Evolutionary conservation across 2,329 filamentous ascomycete species (phyloP), one percentile per base, ranked within the genome.

Genomic region (Calonectria pseudoreteaudii): DNA sequence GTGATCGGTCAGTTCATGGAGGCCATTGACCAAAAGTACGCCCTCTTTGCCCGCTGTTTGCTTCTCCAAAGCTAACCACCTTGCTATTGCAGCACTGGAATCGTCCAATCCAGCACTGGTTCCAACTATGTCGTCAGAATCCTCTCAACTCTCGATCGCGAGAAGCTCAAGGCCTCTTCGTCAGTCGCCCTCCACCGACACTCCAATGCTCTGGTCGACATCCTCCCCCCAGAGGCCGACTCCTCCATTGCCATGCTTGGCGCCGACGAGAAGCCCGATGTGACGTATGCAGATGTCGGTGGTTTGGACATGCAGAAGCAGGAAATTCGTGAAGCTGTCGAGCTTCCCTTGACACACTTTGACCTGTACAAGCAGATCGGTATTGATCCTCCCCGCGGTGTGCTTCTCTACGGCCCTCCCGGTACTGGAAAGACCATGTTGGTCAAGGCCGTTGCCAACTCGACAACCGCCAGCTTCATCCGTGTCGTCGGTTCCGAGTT

Each of bases 1-100:
- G 97, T 99, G 76, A 99, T 99, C 84, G 97, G 97, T 74, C 97
- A 99, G 87, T 99, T 99, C 84, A 99, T 99, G 97, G 97, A 99
- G 87, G 97, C 97, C 70, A 99, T 99, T 83, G 97, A 99, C 85
- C 97, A 99, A 87, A 99, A 98, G 95, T 98, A 90, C 85, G 91
- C 74, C 66, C 30, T 47, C 73, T 64, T 66, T 49, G 34, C 71
- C 41, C 53, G 60, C 28, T 52, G 67, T 31, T 31, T 47, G 30
- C 72, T 53, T 56, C 68, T 50, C 31, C 18, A 9, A 60, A 68
- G 20, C 74, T 76, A 56, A 75, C 53, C 49, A 11, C n/a, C 23
- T 64, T 47, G 28, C 50, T 31, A 26, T 70, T 41, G n/a, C 82
- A 98, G 95, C 86, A 99, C 97, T 77, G 97, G 97, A 72, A 99